These are phyloP conservation scores for Aspergillus fijiensis DNA, from an alignment of 2,329 filamentous ascomycete species.

Conservation along the genomic window DNA sequence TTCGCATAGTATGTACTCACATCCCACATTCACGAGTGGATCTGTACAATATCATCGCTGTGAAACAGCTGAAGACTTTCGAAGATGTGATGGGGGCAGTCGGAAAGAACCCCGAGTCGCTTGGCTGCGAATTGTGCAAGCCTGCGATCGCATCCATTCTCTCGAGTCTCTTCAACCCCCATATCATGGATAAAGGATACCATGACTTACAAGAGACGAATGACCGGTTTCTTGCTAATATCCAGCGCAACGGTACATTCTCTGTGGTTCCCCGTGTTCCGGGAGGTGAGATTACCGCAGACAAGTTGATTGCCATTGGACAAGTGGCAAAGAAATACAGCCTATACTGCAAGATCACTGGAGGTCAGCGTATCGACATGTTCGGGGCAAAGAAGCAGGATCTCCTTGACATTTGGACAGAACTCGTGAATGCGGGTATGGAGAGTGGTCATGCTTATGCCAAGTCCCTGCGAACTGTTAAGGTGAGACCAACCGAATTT, in stretches of 20 bases:
- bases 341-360: constrained; percentile 89
- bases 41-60: constrained; percentile 84
- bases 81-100: constrained; percentile 74
- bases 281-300: constrained; percentile 82
- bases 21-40: constrained; percentile 82
- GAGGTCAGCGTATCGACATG: constrained; percentile 88
- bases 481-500: constrained; percentile 39
- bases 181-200: constrained; percentile 69
- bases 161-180: constrained; percentile 77
- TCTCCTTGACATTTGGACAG: constrained; percentile 76
- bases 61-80: constrained; percentile 73
- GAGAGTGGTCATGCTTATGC: constrained; percentile 90
- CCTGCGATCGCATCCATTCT: constrained; percentile 79
- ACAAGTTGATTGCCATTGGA: constrained; percentile 80
- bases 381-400: constrained; percentile 90
- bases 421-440: constrained; percentile 79
- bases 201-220: constrained; percentile 88
- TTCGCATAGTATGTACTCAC: constrained; percentile 66
- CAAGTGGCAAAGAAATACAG: constrained; percentile 80
- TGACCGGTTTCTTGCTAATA: constrained; percentile 82
- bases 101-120: constrained; percentile 68
- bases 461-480: constrained; percentile 83
- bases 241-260: constrained; percentile 88
- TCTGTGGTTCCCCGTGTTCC: constrained; percentile 81
- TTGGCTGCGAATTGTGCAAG: constrained; percentile 85